Conservation (phyloP, 202 grass and related monocot species). For the Miscanthus sacchariflorus region DNA sequence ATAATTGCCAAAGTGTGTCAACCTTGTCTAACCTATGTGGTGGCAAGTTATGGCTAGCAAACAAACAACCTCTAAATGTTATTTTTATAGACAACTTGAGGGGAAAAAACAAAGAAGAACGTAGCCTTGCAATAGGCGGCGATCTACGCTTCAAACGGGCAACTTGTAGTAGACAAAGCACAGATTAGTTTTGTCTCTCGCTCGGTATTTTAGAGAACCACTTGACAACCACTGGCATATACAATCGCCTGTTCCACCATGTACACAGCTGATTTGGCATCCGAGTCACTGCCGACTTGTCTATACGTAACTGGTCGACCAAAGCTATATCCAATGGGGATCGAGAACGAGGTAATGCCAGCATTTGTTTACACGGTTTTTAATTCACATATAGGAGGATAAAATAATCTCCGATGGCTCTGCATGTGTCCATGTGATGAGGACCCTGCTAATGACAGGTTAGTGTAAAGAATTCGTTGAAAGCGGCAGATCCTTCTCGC, state of each 20-base stretch:
- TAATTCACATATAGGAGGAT: neutral
- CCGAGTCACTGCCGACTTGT: constrained; percentile 41
- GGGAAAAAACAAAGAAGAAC: neutral
- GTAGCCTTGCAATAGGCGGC: neutral
- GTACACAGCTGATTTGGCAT: constrained; percentile 15
- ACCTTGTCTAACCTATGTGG: neutral
- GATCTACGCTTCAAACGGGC: neutral
- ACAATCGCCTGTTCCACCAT: neutral
- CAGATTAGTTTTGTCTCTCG: neutral
- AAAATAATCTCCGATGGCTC: constrained; percentile 6
- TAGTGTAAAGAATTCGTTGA: constrained; percentile 16
- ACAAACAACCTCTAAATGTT: neutral
- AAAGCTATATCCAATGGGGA: neutral
- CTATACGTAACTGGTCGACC: constrained; percentile 29
- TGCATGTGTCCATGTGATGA: constrained; percentile 36
- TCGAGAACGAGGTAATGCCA: neutral
- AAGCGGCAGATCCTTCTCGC: neutral
- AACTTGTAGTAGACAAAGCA: neutral
- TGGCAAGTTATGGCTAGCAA: neutral
- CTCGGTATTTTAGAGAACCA: neutral
- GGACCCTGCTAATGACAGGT: neutral
- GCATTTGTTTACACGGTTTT: constrained; percentile 19
- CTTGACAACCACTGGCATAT: constrained; percentile 16
- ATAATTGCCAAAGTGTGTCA: neutral
- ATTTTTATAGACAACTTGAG: neutral